Evolutionary conservation across 2,329 filamentous ascomycete species (phyloP).

Genomic region (Claviceps sp.): DNA sequence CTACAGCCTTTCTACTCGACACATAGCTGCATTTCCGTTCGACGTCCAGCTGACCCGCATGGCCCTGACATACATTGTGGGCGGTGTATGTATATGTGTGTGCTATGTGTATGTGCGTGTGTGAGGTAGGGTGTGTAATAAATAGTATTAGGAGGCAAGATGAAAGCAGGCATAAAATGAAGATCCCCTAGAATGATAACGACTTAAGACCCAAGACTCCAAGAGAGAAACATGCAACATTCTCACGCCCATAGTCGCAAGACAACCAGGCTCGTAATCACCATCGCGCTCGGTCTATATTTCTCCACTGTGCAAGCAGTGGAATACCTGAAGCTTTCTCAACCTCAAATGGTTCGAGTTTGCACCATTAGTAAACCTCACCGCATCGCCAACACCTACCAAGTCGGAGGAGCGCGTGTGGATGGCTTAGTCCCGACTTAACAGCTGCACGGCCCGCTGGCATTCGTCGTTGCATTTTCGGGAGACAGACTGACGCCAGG

Average conservation of each 20-base stretch:
- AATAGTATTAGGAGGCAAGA: slow-evolving; percentile 11
- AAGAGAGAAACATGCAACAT: slow-evolving; percentile 22
- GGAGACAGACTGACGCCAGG: slow-evolving; percentile 43
- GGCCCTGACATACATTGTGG: not conserved
- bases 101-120: not conserved
- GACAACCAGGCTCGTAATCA: slow-evolving; percentile 12
- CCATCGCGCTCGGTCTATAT: slow-evolving; percentile 13
- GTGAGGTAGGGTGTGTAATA: not conserved
- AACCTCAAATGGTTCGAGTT: slow-evolving; percentile 4
- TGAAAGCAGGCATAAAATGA: slow-evolving; percentile 13
- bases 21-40: not conserved
- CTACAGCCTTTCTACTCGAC: not conserved
- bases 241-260: slow-evolving; percentile 14
- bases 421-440: slow-evolving; percentile 17
- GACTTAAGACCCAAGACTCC: slow-evolving; percentile 27
- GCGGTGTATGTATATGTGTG: no score
- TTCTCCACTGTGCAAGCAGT: slow-evolving; percentile 3
- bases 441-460: slow-evolving; percentile 42
- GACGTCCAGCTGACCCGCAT: not conserved
- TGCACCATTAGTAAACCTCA: no score
- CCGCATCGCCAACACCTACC: slow-evolving; percentile 4
- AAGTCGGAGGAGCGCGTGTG: not conserved
- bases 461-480: slow-evolving; percentile 44
- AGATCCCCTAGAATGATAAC: slow-evolving; percentile 19
- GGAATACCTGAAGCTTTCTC: slow-evolving; percentile 9